Percentiles rank a stretch among this genome's conserved stretches.
These are phyloP conservation scores for Leccinum pachyderme DNA, from an alignment of 1,284 basidiomycete species.

Conservation along the genomic window DNA sequence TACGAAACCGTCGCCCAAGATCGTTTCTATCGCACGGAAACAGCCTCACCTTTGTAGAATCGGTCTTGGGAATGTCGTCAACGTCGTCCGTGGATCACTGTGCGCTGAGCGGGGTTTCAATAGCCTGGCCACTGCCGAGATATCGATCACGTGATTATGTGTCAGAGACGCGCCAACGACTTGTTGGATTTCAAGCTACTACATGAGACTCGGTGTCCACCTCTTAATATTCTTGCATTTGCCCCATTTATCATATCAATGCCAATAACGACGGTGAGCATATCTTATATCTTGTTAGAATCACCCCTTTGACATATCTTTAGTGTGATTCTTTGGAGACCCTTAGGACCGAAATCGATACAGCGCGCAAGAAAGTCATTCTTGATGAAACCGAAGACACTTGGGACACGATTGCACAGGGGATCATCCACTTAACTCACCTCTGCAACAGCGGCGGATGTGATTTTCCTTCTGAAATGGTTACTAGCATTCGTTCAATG, in stretches of 20 bases:
- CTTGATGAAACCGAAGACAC: slow-evolving; percentile 78
- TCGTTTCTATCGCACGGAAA: not conserved
- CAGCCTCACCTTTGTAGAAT: slow-evolving; percentile 27
- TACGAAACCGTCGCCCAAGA: not conserved
- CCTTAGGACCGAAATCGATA: slow-evolving; percentile 43
- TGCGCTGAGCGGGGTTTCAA: slow-evolving; percentile 21
- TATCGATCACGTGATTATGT: slow-evolving; percentile 25
- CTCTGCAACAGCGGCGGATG: slow-evolving; percentile 59
- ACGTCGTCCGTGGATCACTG: slow-evolving; percentile 11
- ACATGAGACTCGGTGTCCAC: slow-evolving; percentile 18
- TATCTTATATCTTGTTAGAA: fast-evolving
- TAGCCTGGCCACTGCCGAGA: slow-evolving; percentile 23
- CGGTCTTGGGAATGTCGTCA: slow-evolving; percentile 17
- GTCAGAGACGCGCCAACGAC: slow-evolving; percentile 20
- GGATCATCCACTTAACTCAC: slow-evolving; percentile 50
- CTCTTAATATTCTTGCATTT: not conserved
- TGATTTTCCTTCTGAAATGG: slow-evolving; percentile 55
- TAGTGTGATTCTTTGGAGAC: slow-evolving; percentile 36
- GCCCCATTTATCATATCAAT: slow-evolving; percentile 17
- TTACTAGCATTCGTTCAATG: slow-evolving; percentile 51
- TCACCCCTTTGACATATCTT: slow-evolving; percentile 3
- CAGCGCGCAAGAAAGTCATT: slow-evolving; percentile 43
- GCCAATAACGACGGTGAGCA: slow-evolving; percentile 32
- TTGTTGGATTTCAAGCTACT: slow-evolving; percentile 16
- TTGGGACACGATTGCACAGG: slow-evolving; percentile 73